Conservation (phyloP, 768 basidiomycete species). For the Calocera cornea region DNA sequence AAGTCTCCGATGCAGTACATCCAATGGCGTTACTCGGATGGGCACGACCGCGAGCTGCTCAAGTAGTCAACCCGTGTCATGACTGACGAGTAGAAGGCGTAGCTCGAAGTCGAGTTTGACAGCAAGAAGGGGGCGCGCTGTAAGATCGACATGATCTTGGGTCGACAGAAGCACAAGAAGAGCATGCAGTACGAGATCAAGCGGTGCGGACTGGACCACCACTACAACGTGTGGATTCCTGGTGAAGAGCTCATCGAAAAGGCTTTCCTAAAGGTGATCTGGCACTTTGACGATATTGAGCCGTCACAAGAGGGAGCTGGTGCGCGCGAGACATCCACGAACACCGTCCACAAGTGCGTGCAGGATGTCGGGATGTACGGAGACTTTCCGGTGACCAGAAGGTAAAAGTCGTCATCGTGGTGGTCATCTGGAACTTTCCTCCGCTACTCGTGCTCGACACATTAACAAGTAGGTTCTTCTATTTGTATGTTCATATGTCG, state of each 20-base stretch:
- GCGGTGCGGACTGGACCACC: conserved; percentile 71
- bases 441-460: conserved; percentile 41
- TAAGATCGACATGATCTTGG: conserved; percentile 85
- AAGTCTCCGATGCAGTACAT: conserved; percentile 95
- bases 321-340: conserved; percentile 66
- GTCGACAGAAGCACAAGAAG: conserved; percentile 95
- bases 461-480: conserved; percentile 1
- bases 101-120: conserved; percentile 75
- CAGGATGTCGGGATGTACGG: conserved; percentile 95
- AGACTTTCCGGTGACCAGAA: conserved; percentile 95
- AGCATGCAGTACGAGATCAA: conserved; percentile 86
- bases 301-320: conserved; percentile 92
- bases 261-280: conserved; percentile 78
- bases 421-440: conserved; percentile 91
- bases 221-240: conserved; percentile 81
- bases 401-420: conserved; percentile 90
- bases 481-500: background rate
- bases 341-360: conserved; percentile 76
- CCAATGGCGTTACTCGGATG: conserved; percentile 98
- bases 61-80: conserved; percentile 86
- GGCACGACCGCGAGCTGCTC: conserved; percentile 86
- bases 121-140: conserved; percentile 84
- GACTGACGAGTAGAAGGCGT: conserved; percentile 67
- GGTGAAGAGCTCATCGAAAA: conserved; percentile 75
- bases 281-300: conserved; percentile 93